Evolutionary conservation across 352 stramenopile species (phyloP).

Genomic region (Pythium insidiosum): DNA sequence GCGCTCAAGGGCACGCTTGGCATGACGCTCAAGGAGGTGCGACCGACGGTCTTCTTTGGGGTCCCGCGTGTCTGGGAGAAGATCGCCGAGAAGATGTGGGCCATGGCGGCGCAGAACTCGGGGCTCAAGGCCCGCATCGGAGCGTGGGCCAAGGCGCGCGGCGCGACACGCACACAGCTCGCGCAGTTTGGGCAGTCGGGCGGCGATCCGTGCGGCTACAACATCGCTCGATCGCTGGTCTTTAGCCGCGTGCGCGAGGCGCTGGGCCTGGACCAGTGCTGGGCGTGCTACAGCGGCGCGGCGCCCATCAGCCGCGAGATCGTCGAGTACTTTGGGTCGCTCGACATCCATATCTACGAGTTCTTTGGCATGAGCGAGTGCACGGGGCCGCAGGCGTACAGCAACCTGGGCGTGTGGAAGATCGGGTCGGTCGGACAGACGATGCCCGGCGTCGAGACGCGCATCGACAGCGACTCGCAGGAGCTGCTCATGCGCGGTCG

Average conservation of each 20-base stretch:
- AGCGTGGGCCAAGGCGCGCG: conserved; percentile 86
- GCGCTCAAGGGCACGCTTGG: conserved; percentile 84
- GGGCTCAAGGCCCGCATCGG: conserved; percentile 90
- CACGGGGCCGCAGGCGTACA: conserved; percentile 76
- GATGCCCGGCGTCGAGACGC: neutral
- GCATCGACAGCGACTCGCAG: conserved; percentile 23
- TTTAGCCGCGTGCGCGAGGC: conserved; percentile 83
- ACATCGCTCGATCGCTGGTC: conserved; percentile 79
- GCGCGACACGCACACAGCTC: conserved; percentile 50
- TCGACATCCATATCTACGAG: conserved; percentile 93
- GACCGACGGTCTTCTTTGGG: conserved; percentile 88
- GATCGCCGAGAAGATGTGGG: conserved; percentile 88
- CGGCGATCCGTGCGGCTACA: conserved; percentile 82
- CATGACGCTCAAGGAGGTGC: conserved; percentile 77
- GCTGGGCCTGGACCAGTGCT: conserved; percentile 88
- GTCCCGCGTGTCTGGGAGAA: conserved; percentile 91
- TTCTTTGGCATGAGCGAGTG: conserved; percentile 91
- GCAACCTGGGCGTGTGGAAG: conserved; percentile 12
- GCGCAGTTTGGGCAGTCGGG: conserved; percentile 83
- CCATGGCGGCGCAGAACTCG: conserved; percentile 72
- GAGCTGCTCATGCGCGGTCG: conserved; percentile 74
- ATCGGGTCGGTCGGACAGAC: neutral
- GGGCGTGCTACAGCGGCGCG: conserved; percentile 64
- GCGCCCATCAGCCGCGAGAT: conserved; percentile 92
- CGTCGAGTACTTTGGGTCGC: conserved; percentile 91